Evolutionary conservation across 2,329 filamentous ascomycete species (phyloP).

Genomic region (Ploettnerulaceae sp.): DNA sequence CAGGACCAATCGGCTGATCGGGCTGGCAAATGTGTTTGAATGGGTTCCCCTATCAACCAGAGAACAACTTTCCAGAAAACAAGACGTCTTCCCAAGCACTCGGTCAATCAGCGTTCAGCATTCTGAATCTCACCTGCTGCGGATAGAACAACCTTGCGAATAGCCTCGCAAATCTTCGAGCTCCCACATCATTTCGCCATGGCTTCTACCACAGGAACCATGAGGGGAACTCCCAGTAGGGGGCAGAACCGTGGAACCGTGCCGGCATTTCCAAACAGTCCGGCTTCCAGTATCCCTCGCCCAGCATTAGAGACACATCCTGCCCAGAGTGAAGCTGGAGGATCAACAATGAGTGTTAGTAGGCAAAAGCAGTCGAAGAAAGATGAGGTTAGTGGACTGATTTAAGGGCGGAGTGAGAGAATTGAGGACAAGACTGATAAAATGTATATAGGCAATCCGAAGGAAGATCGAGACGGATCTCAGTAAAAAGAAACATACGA

Average conservation of each 20-base stretch:
- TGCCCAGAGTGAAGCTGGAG: slow-evolving; percentile 45
- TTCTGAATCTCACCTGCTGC: slow-evolving; percentile 14
- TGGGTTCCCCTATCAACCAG: slow-evolving; percentile 16
- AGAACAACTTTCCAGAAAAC: not conserved
- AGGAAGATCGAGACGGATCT: slow-evolving; percentile 95
- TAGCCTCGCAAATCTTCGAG: too few relatives aligned
- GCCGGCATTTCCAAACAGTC: slow-evolving; percentile 55
- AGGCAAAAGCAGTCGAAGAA: slow-evolving; percentile 94
- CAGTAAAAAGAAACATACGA: slow-evolving; percentile 89
- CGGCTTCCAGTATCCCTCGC: slow-evolving; percentile 65
- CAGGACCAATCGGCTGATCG: slow-evolving; percentile 5
- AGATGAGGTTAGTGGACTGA: slow-evolving; percentile 71
- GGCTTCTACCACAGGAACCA: slow-evolving; percentile 41
- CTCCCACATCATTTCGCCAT: too few relatives aligned
- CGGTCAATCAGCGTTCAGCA: slow-evolving; percentile 18
- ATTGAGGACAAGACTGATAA: slow-evolving; percentile 20
- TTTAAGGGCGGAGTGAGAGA: not conserved
- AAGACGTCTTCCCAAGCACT: not conserved
- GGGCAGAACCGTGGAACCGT: slow-evolving; percentile 53
- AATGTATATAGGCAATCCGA: slow-evolving; percentile 71
- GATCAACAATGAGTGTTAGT: slow-evolving; percentile 80
- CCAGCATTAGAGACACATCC: slow-evolving; percentile 59
- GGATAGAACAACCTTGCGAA: too few relatives aligned
- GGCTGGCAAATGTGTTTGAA: not conserved
- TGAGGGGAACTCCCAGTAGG: slow-evolving; percentile 65